Evolutionary conservation across 2,329 filamentous ascomycete species (phyloP).

Genomic region (Ophiocordyceps camponoti-floridani): DNA sequence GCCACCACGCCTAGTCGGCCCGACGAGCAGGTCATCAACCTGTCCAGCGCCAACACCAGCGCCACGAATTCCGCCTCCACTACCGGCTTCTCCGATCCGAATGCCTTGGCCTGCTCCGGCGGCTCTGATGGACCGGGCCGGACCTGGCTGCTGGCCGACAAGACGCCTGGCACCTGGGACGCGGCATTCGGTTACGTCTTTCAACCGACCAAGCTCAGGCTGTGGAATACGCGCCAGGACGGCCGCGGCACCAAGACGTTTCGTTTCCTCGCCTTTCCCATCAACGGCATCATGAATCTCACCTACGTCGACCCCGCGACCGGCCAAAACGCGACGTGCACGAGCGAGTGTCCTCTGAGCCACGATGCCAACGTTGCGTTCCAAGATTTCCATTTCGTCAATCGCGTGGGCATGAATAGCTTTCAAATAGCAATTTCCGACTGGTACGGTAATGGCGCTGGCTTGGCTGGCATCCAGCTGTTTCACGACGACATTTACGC

Average conservation of each 20-base stretch:
- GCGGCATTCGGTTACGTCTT: conserved; percentile 74
- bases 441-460: conserved; percentile 75
- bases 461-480: conserved; percentile 70
- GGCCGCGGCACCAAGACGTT: conserved; percentile 79
- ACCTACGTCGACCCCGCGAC: conserved; percentile 67
- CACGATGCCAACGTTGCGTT: conserved; percentile 45
- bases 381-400: conserved; percentile 88
- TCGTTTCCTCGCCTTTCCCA: conserved; percentile 68
- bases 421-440: conserved; percentile 75
- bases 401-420: conserved; percentile 67
- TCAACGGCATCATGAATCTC: conserved; percentile 89
- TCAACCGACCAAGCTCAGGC: conserved; percentile 65
- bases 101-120: conserved; percentile 62
- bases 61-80: conserved; percentile 42
- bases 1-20: conserved; percentile 47
- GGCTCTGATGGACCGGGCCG: conserved; percentile 51
- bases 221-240: conserved; percentile 75
- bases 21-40: conserved; percentile 67
- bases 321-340: conserved; percentile 53
- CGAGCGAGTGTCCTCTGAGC: conserved; percentile 70
- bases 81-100: conserved; percentile 54
- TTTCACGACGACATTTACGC: conserved; percentile 72
- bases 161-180: conserved; percentile 63
- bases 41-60: conserved; percentile 60
- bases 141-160: conserved; percentile 63